Evolutionary conservation across 345 rosid genomes (phyloP).

Genomic region (Rhizophora mangle): DNA sequence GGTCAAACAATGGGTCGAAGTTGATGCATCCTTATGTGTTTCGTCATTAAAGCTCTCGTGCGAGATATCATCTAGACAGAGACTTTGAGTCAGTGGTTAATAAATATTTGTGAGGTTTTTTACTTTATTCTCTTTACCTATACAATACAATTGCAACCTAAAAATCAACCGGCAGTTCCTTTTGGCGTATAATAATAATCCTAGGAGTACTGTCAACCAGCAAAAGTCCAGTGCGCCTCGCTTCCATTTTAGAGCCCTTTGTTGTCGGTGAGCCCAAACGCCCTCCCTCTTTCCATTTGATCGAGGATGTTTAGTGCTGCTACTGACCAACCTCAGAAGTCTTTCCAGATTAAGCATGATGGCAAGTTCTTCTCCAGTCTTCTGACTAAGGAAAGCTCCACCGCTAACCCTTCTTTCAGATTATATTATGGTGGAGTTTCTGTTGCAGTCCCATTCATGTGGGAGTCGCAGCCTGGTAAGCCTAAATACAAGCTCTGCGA

Average conservation of each 20-base stretch:
- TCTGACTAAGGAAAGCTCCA: constrained; percentile 43
- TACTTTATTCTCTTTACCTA: not conserved
- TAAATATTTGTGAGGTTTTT: not conserved
- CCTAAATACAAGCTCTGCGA: constrained; percentile 40
- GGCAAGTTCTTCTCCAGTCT: constrained; percentile 52
- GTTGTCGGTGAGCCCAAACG: no score
- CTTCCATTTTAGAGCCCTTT: not conserved
- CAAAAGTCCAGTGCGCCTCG: not conserved
- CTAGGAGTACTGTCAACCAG: no score
- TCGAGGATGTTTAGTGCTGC: constrained; percentile 22
- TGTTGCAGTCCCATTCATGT: constrained; percentile 54
- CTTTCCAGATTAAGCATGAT: constrained; percentile 35
- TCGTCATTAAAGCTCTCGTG: constrained; percentile 13
- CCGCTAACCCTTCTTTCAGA: constrained; percentile 40
- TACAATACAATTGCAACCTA: not conserved
- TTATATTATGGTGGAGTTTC: constrained; percentile 42
- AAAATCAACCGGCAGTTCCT: no score
- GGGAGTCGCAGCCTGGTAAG: constrained; percentile 71
- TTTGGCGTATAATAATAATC: no score
- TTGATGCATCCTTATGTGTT: not conserved
- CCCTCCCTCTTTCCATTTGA: not conserved
- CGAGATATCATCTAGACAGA: not conserved
- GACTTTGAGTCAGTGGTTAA: not conserved
- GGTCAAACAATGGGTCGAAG: no score
- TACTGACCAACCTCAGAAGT: constrained; percentile 26